Evolutionary conservation across 2,329 filamentous ascomycete species (phyloP).

Genomic region (Claviceps capensis): DNA sequence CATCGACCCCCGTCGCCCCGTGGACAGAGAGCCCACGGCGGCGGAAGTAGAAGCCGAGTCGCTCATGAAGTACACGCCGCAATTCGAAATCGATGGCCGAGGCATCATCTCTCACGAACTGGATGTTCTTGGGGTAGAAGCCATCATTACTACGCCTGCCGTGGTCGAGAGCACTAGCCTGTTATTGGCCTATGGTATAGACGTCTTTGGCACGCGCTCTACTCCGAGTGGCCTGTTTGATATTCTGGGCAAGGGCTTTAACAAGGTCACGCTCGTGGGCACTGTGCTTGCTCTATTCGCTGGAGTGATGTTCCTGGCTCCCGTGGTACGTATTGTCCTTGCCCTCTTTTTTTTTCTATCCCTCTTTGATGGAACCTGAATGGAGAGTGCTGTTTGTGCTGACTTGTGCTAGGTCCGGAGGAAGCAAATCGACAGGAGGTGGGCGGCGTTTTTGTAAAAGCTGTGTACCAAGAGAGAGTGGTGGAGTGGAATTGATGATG

Average conservation of each 20-base stretch:
- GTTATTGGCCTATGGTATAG: conserved; percentile 75
- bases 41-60: conserved; percentile 70
- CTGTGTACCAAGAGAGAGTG: too few relatives aligned
- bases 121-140: conserved; percentile 62
- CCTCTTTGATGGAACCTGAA: neutral
- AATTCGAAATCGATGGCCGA: conserved; percentile 72
- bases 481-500: too few relatives aligned
- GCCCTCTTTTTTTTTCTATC: neutral
- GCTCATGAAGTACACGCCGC: conserved; percentile 59
- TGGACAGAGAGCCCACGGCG: conserved; percentile 69
- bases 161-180: conserved; percentile 84
- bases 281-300: conserved; percentile 70
- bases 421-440: conserved; percentile 55
- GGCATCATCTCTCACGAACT: conserved; percentile 69
- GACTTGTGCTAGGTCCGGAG: conserved; percentile 35
- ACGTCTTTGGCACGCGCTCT: conserved; percentile 76
- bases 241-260: conserved; percentile 84
- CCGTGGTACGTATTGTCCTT: conserved; percentile 55
- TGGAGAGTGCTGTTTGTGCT: conserved; percentile 8
- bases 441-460: conserved; percentile 30
- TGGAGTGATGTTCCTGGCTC: conserved; percentile 66
- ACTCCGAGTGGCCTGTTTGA: conserved; percentile 87
- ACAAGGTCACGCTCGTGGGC: conserved; percentile 69
- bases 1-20: conserved; percentile 75
- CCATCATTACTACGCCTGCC: conserved; percentile 63